Conservation (phyloP, 768 basidiomycete species). For the Pleurotus platypus region DNA sequence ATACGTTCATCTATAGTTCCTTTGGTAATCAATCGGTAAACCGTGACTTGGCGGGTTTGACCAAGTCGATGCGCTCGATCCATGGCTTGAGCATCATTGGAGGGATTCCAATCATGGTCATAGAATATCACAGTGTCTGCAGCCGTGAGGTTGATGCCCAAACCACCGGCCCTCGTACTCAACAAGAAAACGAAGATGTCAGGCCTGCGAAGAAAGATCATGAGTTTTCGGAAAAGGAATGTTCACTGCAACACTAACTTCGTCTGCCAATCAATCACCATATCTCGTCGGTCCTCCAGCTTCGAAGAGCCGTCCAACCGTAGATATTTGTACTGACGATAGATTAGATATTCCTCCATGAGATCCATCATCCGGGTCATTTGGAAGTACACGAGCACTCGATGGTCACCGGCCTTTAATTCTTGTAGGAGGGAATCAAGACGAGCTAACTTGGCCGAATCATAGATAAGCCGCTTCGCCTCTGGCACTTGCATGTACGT, state of each 20-base stretch:
- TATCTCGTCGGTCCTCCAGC: conserved; percentile 93
- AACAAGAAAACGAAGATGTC: conserved; percentile 89
- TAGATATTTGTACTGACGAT: conserved; percentile 93
- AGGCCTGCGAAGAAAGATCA: conserved; percentile 41
- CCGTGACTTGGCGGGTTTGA: conserved; percentile 95
- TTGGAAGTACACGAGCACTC: conserved; percentile 96
- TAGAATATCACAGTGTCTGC: conserved; percentile 96
- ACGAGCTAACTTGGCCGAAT: conserved; percentile 93
- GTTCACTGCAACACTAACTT: conserved; percentile 44
- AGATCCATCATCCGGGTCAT: conserved; percentile 99
- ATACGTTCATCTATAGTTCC: conserved; percentile 98
- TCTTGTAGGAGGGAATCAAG: conserved; percentile 88
- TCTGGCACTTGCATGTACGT: conserved; percentile 92
- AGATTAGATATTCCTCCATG: conserved; percentile 98
- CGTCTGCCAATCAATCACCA: conserved; percentile 99
- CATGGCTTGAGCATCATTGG: conserved; percentile 98
- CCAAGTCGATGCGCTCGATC: conserved; percentile 96
- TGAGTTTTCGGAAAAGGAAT: neutral
- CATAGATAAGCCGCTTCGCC: conserved; percentile 90
- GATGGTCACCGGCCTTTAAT: conserved; percentile 89
- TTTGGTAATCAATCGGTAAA: conserved; percentile 90
- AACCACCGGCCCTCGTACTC: conserved; percentile 91
- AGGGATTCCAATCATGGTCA: conserved; percentile 96
- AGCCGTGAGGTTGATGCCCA: conserved; percentile 95
- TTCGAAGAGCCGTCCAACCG: conserved; percentile 92